Conservation (phyloP, 225 moss, liverwort and hornwort genomes). For the Straminergon stramineum region DNA sequence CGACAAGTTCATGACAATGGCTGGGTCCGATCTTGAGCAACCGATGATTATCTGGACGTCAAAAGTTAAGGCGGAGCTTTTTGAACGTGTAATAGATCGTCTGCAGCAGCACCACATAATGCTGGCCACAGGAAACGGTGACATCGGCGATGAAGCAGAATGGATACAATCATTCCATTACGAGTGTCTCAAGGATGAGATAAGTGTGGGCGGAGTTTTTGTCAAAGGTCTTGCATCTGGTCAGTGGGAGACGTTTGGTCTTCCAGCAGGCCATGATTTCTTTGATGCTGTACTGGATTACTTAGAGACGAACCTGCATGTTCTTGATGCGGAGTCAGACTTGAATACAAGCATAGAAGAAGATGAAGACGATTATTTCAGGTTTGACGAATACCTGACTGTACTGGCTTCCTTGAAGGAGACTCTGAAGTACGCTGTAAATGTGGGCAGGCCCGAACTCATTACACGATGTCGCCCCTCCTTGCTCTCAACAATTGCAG, state of each 20-base stretch:
- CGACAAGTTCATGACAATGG: conserved; percentile 84
- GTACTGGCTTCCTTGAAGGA: conserved; percentile 73
- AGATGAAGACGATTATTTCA: conserved; percentile 2
- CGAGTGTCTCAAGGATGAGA: conserved; percentile 72
- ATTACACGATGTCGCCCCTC: conserved; percentile 42
- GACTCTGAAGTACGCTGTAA: conserved; percentile 72
- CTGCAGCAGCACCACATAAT: conserved; percentile 63
- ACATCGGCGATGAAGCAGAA: conserved; percentile 66
- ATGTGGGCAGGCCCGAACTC: conserved; percentile 68
- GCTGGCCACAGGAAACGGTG: conserved; percentile 62
- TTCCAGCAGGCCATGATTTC: conserved; percentile 76
- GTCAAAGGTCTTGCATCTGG: conserved; percentile 77
- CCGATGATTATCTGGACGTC: conserved; percentile 88
- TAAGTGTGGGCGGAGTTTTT: conserved; percentile 80
- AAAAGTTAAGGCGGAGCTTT: conserved; percentile 71
- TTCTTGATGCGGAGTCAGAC: conserved; percentile 39
- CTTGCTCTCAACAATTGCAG: conserved; percentile 48
- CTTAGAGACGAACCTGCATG: conserved; percentile 43
- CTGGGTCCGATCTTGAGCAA: conserved; percentile 78
- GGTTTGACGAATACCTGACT: conserved; percentile 49
- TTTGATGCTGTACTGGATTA: conserved; percentile 66
- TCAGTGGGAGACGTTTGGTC: conserved; percentile 77
- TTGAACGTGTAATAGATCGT: conserved; percentile 63
- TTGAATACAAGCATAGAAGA: conserved; percentile 23
- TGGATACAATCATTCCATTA: conserved; percentile 82